Evolutionary conservation across 306 rosid species (phyloP).

Genomic region (Prunus mume): DNA sequence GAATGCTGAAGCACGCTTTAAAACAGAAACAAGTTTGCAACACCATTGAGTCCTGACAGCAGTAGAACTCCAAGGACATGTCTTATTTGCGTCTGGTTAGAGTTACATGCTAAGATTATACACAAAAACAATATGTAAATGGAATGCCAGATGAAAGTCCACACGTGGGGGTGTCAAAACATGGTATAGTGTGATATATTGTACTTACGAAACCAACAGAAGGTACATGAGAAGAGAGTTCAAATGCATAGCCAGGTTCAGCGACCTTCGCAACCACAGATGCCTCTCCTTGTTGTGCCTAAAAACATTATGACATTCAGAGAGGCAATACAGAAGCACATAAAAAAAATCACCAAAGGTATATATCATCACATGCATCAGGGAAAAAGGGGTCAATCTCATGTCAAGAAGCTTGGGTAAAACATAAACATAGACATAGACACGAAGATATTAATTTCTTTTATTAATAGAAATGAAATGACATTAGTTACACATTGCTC

Average conservation of each 20-base stretch:
- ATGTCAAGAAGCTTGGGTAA: not conserved
- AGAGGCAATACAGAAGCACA: not conserved
- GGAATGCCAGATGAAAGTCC: not conserved
- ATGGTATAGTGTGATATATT: not conserved
- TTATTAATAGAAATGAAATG: not conserved
- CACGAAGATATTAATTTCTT: not conserved
- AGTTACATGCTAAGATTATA: not conserved
- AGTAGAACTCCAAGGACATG: not conserved
- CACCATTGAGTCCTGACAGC: not conserved
- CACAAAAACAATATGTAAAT: not conserved
- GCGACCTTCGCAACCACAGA: constrained; percentile 54
- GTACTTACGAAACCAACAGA: constrained; percentile 55
- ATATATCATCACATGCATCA: not conserved
- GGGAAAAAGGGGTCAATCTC: not conserved
- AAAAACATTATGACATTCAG: not conserved
- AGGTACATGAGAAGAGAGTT: constrained; percentile 74
- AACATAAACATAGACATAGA: not conserved
- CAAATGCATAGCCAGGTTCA: constrained; percentile 67
- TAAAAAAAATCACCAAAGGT: not conserved
- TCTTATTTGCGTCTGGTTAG: not conserved
- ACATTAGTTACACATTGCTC: not conserved
- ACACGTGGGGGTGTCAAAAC: not conserved
- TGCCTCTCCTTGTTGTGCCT: constrained; percentile 80
- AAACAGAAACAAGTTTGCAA: not conserved
- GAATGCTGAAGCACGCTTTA: not conserved